Evolutionary conservation across 108 stramenopile species (phyloP), one percentile per base, ranked within the genome.

Genomic region (Aurantiochytrium sp.): DNA sequence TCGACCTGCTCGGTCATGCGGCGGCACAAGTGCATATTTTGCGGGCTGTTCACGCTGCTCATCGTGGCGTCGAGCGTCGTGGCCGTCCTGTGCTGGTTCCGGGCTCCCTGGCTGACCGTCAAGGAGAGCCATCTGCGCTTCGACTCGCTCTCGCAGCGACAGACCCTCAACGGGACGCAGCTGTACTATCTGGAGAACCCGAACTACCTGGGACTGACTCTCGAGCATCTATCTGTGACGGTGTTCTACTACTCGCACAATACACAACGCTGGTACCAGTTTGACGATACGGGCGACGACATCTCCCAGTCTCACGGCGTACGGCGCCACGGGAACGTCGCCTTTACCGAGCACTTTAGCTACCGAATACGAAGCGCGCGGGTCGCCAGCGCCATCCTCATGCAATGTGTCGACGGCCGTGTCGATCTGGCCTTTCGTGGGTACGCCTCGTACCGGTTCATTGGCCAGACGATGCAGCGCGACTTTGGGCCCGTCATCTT

Each of bases 391-490:
- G 73, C 73, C n/a, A 27, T 81, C 2, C 39, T 81, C 39, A 48
- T 81, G 45, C 73, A 41, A 24, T 81, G 73, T 42, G 45, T 81
- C n/a, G 45, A 48, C 24, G 73, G 73, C 19, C 73, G 32, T 24
- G 45, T 81, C 12, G 73, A 48, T 24, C 24, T 81, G 39, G 73
- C 73, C 45, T 81, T 81, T 81, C 73, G 45, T 17, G 73, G 73
- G 39, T 81, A 41, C 12, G 45, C 45, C 10, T 12, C 36, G 6
- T 48, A 48, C 42, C 39, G 45, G 12, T 81, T 81, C 39, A 6
- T 81, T 17, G 73, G 73, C 42, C 42, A 48, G 27, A 81, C 27
- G 6, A 48, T 81, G 15, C 1, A 12, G 73, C 73, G 45, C 1
- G 42, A 48, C n/a, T 81, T 41, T 41, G 73, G 73, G 6, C 73